Evolutionary conservation across 768 basidiomycete species (phyloP).

Genomic region (Sutorius australiensis): DNA sequence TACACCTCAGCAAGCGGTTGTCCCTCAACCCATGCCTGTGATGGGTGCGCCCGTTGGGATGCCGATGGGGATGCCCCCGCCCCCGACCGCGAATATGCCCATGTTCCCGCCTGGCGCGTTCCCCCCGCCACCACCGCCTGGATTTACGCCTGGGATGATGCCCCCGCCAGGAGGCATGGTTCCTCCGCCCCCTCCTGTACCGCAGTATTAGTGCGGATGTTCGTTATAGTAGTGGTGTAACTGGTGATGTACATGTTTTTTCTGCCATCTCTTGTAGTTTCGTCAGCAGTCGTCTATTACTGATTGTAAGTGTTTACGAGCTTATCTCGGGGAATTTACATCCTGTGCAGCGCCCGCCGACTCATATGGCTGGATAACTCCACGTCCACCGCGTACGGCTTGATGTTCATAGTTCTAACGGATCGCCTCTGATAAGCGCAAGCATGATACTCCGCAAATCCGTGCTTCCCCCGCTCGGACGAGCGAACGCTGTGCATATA

Average conservation of each 20-base stretch:
- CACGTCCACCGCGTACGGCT: too few species aligned
- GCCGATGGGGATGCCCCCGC: conserved; percentile 36
- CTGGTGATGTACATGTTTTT: neutral
- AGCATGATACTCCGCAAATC: too few species aligned
- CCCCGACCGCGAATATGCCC: conserved; percentile 37
- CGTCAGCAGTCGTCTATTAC: neutral
- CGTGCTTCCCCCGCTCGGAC: too few species aligned
- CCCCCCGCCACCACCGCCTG: conserved; percentile 63
- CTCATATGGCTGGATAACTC: too few species aligned
- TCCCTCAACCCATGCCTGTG: conserved; percentile 40
- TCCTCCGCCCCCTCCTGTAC: conserved; percentile 44
- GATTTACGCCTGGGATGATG: conserved; percentile 53
- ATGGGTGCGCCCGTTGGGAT: conserved; percentile 33
- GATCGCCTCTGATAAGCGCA: too few species aligned
- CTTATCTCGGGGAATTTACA: too few species aligned
- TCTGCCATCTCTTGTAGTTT: neutral
- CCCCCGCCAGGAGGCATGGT: conserved; percentile 33
- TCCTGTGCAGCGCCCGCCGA: too few species aligned
- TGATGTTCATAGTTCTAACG: too few species aligned
- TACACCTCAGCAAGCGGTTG: conserved; percentile 64
- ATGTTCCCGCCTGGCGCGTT: conserved; percentile 47
- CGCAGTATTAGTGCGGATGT: conserved; percentile 28
- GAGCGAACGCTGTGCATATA: too few species aligned
- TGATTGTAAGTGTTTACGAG: too few species aligned
- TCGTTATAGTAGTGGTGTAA: conserved; percentile 1